Evolutionary conservation across 2,329 filamentous ascomycete genomes (phyloP).

Genomic region (Elsinoe fawcettii): DNA sequence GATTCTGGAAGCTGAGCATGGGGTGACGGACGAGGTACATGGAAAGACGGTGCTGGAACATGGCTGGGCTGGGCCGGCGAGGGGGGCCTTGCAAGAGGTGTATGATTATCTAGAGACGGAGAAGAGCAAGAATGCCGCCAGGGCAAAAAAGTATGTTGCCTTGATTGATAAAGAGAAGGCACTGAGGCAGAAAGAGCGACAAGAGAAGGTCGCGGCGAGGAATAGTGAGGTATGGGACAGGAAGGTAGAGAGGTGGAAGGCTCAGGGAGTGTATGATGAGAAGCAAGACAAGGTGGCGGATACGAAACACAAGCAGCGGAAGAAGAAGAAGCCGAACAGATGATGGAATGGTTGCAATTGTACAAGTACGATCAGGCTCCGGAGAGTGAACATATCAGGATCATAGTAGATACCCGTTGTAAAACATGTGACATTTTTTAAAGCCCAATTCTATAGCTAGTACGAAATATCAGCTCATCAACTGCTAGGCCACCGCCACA

Average conservation of each 20-base stretch:
- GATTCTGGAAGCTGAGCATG: slow-evolving; percentile 25
- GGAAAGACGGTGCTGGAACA: slow-evolving; percentile 13
- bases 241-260: slow-evolving; percentile 15
- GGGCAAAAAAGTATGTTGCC: slow-evolving; percentile 37
- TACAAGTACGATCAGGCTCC: too few relatives aligned
- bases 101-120: slow-evolving; percentile 12
- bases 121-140: slow-evolving; percentile 26
- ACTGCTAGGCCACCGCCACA: too few relatives aligned
- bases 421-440: too few relatives aligned
- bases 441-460: too few relatives aligned
- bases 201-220: slow-evolving; percentile 18
- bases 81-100: slow-evolving; percentile 17
- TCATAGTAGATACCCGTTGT: too few relatives aligned
- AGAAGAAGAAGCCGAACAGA: not conserved
- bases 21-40: not conserved
- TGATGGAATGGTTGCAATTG: not conserved
- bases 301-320: not conserved
- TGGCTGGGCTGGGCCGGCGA: slow-evolving; percentile 29
- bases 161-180: slow-evolving; percentile 43
- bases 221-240: slow-evolving; percentile 16
- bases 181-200: slow-evolving; percentile 34
- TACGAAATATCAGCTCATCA: too few relatives aligned
- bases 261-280: not conserved
- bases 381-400: too few relatives aligned
- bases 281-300: not conserved